phyloP scores from a whole-genome alignment of 768 basidiomycete species.

The Cantharellus anzutake region DNA sequence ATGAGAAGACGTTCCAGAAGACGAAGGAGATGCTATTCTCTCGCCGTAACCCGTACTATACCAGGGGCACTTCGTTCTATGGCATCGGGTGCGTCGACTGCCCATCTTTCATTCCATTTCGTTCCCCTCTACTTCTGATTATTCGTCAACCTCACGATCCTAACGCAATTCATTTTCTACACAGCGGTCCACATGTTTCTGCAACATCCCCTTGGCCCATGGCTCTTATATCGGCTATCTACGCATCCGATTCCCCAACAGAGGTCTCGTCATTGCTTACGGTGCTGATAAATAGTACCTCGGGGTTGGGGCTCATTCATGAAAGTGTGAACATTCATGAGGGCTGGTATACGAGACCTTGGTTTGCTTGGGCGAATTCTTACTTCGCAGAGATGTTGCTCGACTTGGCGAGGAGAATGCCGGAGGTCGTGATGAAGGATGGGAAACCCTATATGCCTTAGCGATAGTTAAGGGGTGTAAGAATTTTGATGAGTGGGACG shows the following conservation, averaged over 20 bases:
- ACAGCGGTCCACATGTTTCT: slow-evolving; percentile 55
- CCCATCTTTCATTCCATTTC: not conserved
- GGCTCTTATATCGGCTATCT: slow-evolving; percentile 59
- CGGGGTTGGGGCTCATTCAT: slow-evolving; percentile 57
- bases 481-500: too few species aligned
- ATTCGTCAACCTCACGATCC: not conserved
- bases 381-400: slow-evolving; percentile 72
- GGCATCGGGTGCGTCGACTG: slow-evolving; percentile 38
- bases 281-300: slow-evolving; percentile 51
- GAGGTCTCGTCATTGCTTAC: slow-evolving; percentile 48
- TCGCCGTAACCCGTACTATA: slow-evolving; percentile 47
- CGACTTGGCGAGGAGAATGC: slow-evolving; percentile 56
- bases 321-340: slow-evolving; percentile 52
- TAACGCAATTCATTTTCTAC: slow-evolving; percentile 1
- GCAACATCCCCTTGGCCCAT: slow-evolving; percentile 70
- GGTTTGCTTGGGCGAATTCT: slow-evolving; percentile 40
- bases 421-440: slow-evolving; percentile 40
- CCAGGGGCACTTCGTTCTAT: slow-evolving; percentile 40
- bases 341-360: slow-evolving; percentile 42
- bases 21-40: slow-evolving; percentile 47
- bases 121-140: not conserved
- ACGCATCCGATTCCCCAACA: slow-evolving; percentile 49
- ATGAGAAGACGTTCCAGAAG: slow-evolving; percentile 37
- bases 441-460: slow-evolving; percentile 27
- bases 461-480: not conserved